These are phyloP conservation scores for Pichia sp. DNA, from an alignment of 1,139 yeast genomes.

Conservation along the genomic window DNA sequence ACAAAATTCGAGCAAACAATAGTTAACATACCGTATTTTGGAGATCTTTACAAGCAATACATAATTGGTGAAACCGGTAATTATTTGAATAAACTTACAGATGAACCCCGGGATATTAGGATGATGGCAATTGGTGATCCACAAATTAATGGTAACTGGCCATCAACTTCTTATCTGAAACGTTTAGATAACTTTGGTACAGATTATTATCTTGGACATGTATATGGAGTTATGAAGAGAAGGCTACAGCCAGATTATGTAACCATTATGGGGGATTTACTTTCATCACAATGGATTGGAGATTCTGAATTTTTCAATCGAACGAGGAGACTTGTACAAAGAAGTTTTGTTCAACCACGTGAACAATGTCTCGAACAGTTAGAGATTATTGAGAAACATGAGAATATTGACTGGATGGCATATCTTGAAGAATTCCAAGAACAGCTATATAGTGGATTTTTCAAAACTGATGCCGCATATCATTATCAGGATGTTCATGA, in stretches of 20 bases:
- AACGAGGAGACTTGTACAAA: conserved; percentile 59
- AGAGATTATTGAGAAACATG: conserved; percentile 40
- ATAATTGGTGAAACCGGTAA: conserved; percentile 14
- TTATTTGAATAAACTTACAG: conserved; percentile 17
- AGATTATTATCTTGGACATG: conserved; percentile 81
- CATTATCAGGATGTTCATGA: conserved; percentile 56
- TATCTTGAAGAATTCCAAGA: conserved; percentile 37
- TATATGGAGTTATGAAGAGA: conserved; percentile 55
- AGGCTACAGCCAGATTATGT: conserved; percentile 71
- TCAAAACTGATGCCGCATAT: conserved; percentile 31
- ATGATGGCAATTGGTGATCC: conserved; percentile 91
- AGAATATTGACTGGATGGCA: conserved; percentile 47
- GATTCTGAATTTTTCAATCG: conserved; percentile 81
- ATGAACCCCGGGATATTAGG: conserved; percentile 39
- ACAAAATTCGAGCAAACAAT: conserved; percentile 16
- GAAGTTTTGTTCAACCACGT: conserved; percentile 52
- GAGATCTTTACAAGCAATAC: conserved; percentile 30
- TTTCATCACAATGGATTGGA: conserved; percentile 93
- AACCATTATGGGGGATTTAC: conserved; percentile 85
- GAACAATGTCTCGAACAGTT: conserved; percentile 43
- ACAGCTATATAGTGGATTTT: conserved; percentile 37
- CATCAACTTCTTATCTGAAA: conserved; percentile 62
- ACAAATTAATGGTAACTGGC: conserved; percentile 85
- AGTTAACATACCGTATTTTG: conserved; percentile 30
- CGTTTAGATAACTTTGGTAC: conserved; percentile 80